Percentiles rank a stretch among this genome's conserved stretches.
These are phyloP conservation scores for Artemisia annua DNA, from an alignment of 129 eudicot species.

Conservation along the genomic window DNA sequence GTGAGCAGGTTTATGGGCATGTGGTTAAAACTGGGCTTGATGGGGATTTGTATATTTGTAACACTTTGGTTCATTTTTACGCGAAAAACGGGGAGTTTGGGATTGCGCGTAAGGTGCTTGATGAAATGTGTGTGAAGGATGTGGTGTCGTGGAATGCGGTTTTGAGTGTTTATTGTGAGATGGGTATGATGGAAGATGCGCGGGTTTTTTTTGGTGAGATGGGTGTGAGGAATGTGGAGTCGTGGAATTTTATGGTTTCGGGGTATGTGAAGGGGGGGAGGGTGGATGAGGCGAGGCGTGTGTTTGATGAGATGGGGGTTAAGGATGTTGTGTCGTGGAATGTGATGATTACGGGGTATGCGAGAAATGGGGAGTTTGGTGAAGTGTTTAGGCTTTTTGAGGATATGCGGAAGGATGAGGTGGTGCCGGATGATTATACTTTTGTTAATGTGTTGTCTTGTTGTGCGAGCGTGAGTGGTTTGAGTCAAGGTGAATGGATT, in stretches of 20 bases:
- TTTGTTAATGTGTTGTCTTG: slow-evolving; percentile 41
- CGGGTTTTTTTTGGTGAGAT: slow-evolving; percentile 38
- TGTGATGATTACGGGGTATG: slow-evolving; percentile 45
- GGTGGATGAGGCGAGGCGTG: slow-evolving; percentile 36
- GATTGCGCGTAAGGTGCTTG: slow-evolving; percentile 40
- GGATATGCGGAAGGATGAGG: slow-evolving; percentile 34
- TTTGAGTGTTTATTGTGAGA: slow-evolving; percentile 43
- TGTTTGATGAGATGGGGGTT: slow-evolving; percentile 41
- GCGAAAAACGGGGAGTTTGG: slow-evolving; percentile 39
- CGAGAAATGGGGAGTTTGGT: slow-evolving; percentile 27
- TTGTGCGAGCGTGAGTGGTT: slow-evolving; percentile 43
- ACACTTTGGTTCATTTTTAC: slow-evolving; percentile 45
- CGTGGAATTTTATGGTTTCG: slow-evolving; percentile 54
- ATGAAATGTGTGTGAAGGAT: slow-evolving; percentile 39
- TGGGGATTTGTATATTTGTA: slow-evolving; percentile 34
- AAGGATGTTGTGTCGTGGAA: slow-evolving; percentile 55
- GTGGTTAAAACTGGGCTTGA: slow-evolving; percentile 29
- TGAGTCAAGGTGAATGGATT: slow-evolving; percentile 50
- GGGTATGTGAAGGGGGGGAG: slow-evolving; percentile 41
- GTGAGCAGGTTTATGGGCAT: slow-evolving; percentile 41
- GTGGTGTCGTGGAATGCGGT: slow-evolving; percentile 48
- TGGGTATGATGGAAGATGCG: slow-evolving; percentile 40
- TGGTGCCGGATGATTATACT: slow-evolving; percentile 42
- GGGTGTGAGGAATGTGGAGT: slow-evolving; percentile 47
- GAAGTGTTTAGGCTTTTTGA: slow-evolving; percentile 48